phyloP scores from a whole-genome alignment of 2,329 filamentous ascomycete genomes.

The Scopulariopsis brevicaulis region DNA sequence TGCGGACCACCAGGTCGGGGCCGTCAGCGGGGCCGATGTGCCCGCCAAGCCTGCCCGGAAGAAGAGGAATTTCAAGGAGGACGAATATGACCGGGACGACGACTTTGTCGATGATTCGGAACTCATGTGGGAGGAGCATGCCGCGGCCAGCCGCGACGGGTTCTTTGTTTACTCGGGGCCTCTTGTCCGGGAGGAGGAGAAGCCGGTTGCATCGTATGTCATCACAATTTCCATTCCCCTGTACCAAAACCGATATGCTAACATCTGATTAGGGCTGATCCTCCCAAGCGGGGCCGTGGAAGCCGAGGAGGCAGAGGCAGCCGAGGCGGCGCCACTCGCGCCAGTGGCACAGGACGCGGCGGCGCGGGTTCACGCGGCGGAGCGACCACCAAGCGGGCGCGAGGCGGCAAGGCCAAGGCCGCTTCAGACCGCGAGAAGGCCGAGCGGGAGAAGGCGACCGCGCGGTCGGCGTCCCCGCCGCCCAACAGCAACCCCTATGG shows the following conservation, averaged over 20 bases:
- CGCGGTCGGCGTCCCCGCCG: background rate
- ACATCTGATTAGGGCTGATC: slow-evolving; percentile 38
- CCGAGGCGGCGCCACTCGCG: slow-evolving; percentile 27
- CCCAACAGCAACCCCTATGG: slow-evolving; percentile 5
- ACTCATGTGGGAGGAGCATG: slow-evolving; percentile 88
- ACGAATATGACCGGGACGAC: slow-evolving; percentile 75
- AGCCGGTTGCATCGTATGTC: slow-evolving; percentile 45
- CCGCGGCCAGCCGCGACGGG: slow-evolving; percentile 85
- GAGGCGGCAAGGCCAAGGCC: background rate
- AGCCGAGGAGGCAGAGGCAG: slow-evolving; percentile 34
- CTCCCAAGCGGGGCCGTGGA: slow-evolving; percentile 56
- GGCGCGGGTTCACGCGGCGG: slow-evolving; percentile 66
- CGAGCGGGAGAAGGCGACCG: slow-evolving; percentile 3
- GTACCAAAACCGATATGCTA: slow-evolving; percentile 15
- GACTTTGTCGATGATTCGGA: slow-evolving; percentile 91
- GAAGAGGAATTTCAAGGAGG: slow-evolving; percentile 69
- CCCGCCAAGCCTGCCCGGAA: slow-evolving; percentile 57
- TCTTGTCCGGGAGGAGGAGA: slow-evolving; percentile 76
- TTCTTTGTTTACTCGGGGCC: slow-evolving; percentile 98
- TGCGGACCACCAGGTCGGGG: slow-evolving; percentile 65
- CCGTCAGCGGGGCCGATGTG: slow-evolving; percentile 47
- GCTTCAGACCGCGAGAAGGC: slow-evolving; percentile 2
- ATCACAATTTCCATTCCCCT: background rate
- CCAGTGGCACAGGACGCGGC: slow-evolving; percentile 19
- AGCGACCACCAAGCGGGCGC: background rate